Conservation (phyloP, 306 rosid species). For the Rubus idaeus region DNA sequence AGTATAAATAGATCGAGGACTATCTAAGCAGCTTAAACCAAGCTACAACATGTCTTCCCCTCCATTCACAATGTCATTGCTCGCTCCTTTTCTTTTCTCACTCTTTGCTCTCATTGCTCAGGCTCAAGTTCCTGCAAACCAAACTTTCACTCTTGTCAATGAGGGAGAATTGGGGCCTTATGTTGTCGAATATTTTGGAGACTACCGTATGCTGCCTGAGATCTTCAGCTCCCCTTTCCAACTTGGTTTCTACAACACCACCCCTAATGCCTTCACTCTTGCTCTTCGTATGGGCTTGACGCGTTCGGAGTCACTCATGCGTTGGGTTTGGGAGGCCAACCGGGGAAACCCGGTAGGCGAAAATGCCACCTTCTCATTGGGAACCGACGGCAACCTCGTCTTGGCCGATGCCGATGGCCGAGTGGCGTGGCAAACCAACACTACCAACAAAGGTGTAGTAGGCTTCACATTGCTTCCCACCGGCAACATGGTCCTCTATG, state of each 20-base stretch:
- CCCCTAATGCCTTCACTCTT: conserved; percentile 57
- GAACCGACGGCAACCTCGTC: conserved; percentile 50
- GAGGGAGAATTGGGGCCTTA: conserved; percentile 51
- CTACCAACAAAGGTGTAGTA: conserved; percentile 51
- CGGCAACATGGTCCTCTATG: conserved; percentile 55
- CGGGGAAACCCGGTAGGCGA: conserved; percentile 47
- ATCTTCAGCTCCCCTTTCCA: conserved; percentile 47
- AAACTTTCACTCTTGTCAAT: conserved; percentile 37
- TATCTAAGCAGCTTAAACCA: background rate
- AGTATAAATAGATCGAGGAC: background rate
- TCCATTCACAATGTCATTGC: conserved; percentile 8
- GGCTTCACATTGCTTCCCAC: conserved; percentile 47
- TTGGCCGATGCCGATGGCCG: conserved; percentile 48
- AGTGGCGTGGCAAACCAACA: conserved; percentile 58
- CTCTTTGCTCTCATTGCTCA: conserved; percentile 16
- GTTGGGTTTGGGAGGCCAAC: conserved; percentile 77
- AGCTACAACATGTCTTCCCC: background rate
- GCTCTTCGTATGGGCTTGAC: conserved; percentile 50
- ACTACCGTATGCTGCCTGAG: conserved; percentile 34
- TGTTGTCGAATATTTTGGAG: conserved; percentile 40
- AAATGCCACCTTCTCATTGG: conserved; percentile 49
- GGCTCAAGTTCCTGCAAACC: conserved; percentile 45
- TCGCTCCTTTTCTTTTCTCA: conserved; percentile 27
- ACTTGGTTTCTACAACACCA: conserved; percentile 60
- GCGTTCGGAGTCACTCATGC: conserved; percentile 41